phyloP scores from a whole-genome alignment of 805 yeast species.

The Candida boleticola region DNA sequence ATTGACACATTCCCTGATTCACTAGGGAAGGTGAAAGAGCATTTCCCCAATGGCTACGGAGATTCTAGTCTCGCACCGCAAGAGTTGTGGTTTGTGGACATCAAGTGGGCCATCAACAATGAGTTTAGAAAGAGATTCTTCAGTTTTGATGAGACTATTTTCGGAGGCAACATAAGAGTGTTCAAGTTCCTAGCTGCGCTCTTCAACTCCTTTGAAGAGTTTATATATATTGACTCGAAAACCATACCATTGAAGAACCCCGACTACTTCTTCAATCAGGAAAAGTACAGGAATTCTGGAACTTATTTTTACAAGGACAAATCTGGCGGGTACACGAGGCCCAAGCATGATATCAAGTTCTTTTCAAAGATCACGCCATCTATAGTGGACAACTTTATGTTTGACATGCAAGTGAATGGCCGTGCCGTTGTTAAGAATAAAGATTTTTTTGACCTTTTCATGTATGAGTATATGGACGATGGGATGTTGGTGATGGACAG shows the following conservation, averaged over 20 bases:
- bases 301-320: slow-evolving; percentile 21
- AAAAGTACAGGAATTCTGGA: slow-evolving; percentile 16
- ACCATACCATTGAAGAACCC: slow-evolving; percentile 43
- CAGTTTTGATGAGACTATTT: slow-evolving; percentile 35
- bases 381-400: slow-evolving; percentile 15
- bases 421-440: no score
- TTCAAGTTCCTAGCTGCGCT: slow-evolving; percentile 43
- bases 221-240: slow-evolving; percentile 54
- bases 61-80: slow-evolving; percentile 20
- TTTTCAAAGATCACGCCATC: slow-evolving; percentile 47
- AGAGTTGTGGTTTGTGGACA: slow-evolving; percentile 41
- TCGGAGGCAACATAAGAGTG: not conserved
- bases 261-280: slow-evolving; percentile 9
- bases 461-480: slow-evolving; percentile 41
- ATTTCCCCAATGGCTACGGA: not conserved
- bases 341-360: slow-evolving; percentile 37
- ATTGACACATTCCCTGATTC: slow-evolving; percentile 2
- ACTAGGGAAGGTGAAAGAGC: not conserved
- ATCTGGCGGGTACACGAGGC: slow-evolving; percentile 29
- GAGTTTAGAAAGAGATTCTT: slow-evolving; percentile 25
- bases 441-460: not conserved
- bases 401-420: not conserved
- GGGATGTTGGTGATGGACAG: slow-evolving; percentile 34
- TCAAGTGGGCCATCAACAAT: slow-evolving; percentile 7
- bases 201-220: slow-evolving; percentile 50